These are phyloP conservation scores for Achlya hypogyna DNA, from an alignment of 352 stramenopile species.

Conservation along the genomic window DNA sequence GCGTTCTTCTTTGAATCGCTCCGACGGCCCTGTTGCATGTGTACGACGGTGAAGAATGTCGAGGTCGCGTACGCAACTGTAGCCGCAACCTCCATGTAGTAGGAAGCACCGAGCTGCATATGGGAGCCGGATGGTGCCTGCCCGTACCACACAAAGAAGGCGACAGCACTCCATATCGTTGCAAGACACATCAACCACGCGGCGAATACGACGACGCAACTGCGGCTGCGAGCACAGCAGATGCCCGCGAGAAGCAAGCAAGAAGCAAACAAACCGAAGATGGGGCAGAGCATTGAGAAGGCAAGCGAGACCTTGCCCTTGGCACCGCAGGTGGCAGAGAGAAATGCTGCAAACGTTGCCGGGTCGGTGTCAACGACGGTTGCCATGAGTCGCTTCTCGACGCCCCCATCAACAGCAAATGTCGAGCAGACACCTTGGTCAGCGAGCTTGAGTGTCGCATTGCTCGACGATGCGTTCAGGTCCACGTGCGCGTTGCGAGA, in stretches of 20 bases:
- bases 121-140: not conserved
- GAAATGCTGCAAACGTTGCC: conserved; percentile 3
- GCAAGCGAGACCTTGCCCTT: conserved; percentile 14
- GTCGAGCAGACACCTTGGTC: conserved; percentile 8
- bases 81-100: conserved; percentile 17
- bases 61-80: conserved; percentile 7
- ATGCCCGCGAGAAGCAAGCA: not conserved
- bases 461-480: conserved; percentile 1
- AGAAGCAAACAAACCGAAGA: conserved; percentile 5
- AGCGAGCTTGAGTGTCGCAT: conserved; percentile 5
- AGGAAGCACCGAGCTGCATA: conserved; percentile 1
- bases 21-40: conserved; percentile 12
- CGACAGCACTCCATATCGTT: not conserved
- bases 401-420: not conserved
- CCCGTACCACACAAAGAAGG: conserved; percentile 14
- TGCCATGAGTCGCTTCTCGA: not conserved
- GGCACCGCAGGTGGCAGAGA: conserved; percentile 5
- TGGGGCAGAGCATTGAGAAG: conserved; percentile 17
- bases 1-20: not conserved
- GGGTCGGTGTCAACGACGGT: conserved; percentile 1
- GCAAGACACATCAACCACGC: not conserved
- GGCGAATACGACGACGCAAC: conserved; percentile 7
- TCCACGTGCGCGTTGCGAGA: not conserved
- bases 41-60: conserved; percentile 7
- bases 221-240: conserved; percentile 10